These are phyloP conservation scores for Fraxinus quadrangulata DNA, from an alignment of 257 asterid species.

Conservation along the genomic window DNA sequence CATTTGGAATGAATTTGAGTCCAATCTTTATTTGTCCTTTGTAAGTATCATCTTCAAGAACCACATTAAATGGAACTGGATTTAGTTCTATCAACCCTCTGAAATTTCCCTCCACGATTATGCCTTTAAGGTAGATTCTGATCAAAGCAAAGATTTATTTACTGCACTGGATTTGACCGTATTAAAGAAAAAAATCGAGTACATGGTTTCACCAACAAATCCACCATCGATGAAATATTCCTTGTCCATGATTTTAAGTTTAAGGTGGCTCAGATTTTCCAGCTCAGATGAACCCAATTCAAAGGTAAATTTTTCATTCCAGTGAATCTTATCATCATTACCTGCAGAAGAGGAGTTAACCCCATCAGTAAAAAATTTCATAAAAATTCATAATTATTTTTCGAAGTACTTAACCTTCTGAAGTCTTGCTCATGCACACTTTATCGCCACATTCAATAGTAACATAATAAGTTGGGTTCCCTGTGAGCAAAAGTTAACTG, in stretches of 20 bases:
- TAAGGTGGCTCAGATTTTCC: conserved; percentile 54
- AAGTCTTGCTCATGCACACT: conserved; percentile 53
- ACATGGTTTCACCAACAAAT: conserved; percentile 74
- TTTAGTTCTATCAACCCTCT: conserved; percentile 45
- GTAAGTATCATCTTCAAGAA: conserved; percentile 67
- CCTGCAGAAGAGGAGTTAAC: conserved; percentile 35
- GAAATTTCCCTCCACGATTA: conserved; percentile 56
- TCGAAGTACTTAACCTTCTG: conserved; percentile 44
- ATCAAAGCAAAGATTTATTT: neutral
- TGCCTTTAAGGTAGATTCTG: conserved; percentile 70
- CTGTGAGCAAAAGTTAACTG: conserved; percentile 31
- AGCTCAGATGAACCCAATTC: conserved; percentile 42
- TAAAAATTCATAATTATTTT: neutral
- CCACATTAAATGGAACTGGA: conserved; percentile 69
- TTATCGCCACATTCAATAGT: conserved; percentile 67
- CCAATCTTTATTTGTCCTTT: conserved; percentile 69
- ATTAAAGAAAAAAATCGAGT: conserved; percentile 16
- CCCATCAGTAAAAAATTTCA: neutral
- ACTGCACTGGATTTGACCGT: too few relatives aligned
- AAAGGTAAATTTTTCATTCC: conserved; percentile 71
- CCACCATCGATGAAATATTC: conserved; percentile 42
- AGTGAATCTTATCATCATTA: conserved; percentile 44
- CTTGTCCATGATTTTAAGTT: conserved; percentile 59
- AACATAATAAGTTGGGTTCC: conserved; percentile 62
- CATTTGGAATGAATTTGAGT: conserved; percentile 49